Percentiles rank a stretch among this genome's conserved stretches.
These are phyloP conservation scores for Fusarium coicis DNA, from an alignment of 2,329 filamentous ascomycete genomes.

Conservation along the genomic window DNA sequence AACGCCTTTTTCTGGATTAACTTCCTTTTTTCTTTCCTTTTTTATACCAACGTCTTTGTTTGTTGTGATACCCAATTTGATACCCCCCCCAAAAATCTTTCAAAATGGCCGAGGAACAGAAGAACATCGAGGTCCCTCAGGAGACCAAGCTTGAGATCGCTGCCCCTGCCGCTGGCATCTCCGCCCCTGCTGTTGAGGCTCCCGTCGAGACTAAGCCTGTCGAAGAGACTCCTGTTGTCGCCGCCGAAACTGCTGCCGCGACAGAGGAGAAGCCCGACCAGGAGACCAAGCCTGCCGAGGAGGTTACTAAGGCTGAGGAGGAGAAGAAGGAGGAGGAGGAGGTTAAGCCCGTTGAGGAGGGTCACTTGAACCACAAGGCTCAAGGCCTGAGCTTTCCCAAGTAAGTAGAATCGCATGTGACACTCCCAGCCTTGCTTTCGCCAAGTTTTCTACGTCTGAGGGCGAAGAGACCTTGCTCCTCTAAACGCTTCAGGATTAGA, in stretches of 20 bases:
- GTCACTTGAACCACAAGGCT: slow-evolving; percentile 88
- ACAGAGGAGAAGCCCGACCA: slow-evolving; percentile 56
- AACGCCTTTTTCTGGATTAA: slow-evolving; percentile 51
- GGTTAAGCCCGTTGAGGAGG: slow-evolving; percentile 81
- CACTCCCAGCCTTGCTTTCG: background rate
- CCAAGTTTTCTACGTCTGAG: background rate
- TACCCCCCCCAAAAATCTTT: slow-evolving; percentile 53
- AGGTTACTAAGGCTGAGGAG: slow-evolving; percentile 54
- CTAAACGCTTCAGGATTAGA: background rate
- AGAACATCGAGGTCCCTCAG: slow-evolving; percentile 70
- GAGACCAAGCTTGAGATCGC: slow-evolving; percentile 59
- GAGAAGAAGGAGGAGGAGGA: slow-evolving; percentile 63
- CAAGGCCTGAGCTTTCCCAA: slow-evolving; percentile 85
- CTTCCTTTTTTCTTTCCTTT: slow-evolving; percentile 50
- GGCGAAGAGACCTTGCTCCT: background rate
- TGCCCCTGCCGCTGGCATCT: slow-evolving; percentile 38
- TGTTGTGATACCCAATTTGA: slow-evolving; percentile 65
- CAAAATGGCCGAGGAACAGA: slow-evolving; percentile 80
- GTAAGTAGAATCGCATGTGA: slow-evolving; percentile 64
- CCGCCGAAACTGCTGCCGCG: slow-evolving; percentile 49
- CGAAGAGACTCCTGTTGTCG: slow-evolving; percentile 50
- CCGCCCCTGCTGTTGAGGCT: slow-evolving; percentile 49
- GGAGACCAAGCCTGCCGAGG: slow-evolving; percentile 57
- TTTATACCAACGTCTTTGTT: slow-evolving; percentile 56
- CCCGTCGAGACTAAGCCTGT: slow-evolving; percentile 51